Evolutionary conservation across 306 rosid species (phyloP).

Genomic region (Echinosophora koreensis): DNA sequence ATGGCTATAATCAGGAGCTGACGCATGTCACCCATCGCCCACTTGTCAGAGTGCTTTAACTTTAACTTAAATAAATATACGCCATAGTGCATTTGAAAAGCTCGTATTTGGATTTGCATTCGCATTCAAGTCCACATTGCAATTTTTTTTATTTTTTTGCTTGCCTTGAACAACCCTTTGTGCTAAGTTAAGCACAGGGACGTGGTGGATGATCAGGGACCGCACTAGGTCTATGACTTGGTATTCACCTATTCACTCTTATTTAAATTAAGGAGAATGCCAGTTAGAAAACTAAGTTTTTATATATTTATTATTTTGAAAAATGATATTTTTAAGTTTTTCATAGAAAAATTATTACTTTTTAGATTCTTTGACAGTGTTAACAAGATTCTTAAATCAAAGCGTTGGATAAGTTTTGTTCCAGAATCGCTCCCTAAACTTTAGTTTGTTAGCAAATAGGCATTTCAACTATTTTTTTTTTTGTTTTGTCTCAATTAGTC

Average conservation of each 20-base stretch:
- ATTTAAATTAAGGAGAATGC: not conserved
- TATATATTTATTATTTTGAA: too few relatives aligned
- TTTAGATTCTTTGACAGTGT: too few relatives aligned
- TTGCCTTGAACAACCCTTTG: not conserved
- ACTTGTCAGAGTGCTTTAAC: not conserved
- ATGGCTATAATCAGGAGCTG: not conserved
- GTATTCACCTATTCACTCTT: not conserved
- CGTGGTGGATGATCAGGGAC: not conserved
- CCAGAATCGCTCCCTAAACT: too few relatives aligned
- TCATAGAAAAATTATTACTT: too few relatives aligned
- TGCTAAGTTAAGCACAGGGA: not conserved
- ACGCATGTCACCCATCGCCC: not conserved
- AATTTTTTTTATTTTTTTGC: not conserved
- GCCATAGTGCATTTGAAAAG: not conserved
- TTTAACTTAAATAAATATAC: not conserved
- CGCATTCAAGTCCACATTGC: not conserved
- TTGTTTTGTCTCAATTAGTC: too few relatives aligned
- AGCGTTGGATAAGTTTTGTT: too few relatives aligned
- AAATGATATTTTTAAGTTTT: too few relatives aligned
- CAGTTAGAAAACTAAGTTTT: too few relatives aligned
- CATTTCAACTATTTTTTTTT: too few relatives aligned
- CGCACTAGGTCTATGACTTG: not conserved
- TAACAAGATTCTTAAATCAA: too few relatives aligned
- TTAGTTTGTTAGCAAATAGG: too few relatives aligned
- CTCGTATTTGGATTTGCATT: conserved; percentile 7